Percentiles rank a stretch among this genome's conserved stretches.
These are phyloP conservation scores for Pythium vanterpoolii DNA, from an alignment of 352 stramenopile genomes.

Conservation along the genomic window DNA sequence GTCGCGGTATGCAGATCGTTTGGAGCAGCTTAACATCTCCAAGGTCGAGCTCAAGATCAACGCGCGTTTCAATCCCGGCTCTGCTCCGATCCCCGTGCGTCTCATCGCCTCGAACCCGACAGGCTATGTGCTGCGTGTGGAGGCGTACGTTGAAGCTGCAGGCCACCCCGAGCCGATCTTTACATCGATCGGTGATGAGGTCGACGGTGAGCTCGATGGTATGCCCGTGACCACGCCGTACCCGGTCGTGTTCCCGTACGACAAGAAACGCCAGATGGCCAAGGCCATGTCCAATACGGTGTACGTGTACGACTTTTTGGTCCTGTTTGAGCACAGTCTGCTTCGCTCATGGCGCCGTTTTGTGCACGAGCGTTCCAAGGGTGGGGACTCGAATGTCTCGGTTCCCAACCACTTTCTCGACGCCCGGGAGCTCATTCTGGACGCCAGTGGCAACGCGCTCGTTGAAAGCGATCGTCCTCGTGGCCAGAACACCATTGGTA, in stretches of 20 bases:
- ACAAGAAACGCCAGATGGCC: conserved; percentile 91
- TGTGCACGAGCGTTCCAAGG: conserved; percentile 65
- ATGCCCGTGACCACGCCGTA: conserved; percentile 96
- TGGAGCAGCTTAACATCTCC: conserved; percentile 91
- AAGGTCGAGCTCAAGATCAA: conserved; percentile 98
- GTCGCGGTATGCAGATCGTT: conserved; percentile 84
- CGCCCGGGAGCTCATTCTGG: conserved; percentile 92
- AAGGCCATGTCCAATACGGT: conserved; percentile 97
- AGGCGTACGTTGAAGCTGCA: conserved; percentile 98
- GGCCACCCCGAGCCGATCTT: conserved; percentile 81
- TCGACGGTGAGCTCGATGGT: conserved; percentile 92
- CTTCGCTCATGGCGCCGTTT: conserved; percentile 93
- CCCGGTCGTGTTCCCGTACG: conserved; percentile 94
- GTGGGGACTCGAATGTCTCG: conserved; percentile 57
- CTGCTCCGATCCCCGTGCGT: conserved; percentile 94
- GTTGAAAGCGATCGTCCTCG: conserved; percentile 73
- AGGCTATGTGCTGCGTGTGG: conserved; percentile 98
- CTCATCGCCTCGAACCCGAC: conserved; percentile 97
- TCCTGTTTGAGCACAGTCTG: conserved; percentile 97
- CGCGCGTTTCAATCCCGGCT: conserved; percentile 90
- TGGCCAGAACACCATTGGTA: conserved; percentile 98
- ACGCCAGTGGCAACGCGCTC: conserved; percentile 60
- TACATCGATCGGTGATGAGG: conserved; percentile 89
- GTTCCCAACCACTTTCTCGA: conserved; percentile 93
- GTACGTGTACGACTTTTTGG: conserved; percentile 99